A percentile compares a stretch with the other conserved stretches of the same genome.
Conservation (phyloP, 23 red algal species). For the Agarophyton chilense region DNA sequence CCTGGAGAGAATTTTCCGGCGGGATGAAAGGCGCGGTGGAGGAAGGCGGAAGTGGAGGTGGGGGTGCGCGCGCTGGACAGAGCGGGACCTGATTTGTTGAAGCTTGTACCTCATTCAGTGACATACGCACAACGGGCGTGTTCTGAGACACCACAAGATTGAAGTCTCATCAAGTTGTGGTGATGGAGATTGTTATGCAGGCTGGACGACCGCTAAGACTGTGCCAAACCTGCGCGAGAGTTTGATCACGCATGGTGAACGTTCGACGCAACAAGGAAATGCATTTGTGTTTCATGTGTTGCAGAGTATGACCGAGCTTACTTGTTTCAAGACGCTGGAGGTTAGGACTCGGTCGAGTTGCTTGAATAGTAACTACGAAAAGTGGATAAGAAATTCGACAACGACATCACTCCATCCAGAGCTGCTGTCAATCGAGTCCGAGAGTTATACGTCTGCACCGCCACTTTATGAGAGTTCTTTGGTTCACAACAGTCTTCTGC, state of each 20-base stretch:
- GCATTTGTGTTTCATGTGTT: constrained; percentile 21
- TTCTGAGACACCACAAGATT: not conserved
- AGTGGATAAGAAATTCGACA: constrained; percentile 28
- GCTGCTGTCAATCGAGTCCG: constrained; percentile 62
- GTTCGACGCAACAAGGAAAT: not conserved
- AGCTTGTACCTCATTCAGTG: not conserved
- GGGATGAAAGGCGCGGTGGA: too few relatives aligned
- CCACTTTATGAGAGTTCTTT: not conserved
- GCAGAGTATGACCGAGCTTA: constrained; percentile 24
- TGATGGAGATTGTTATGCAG: constrained; percentile 30
- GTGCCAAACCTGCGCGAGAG: not conserved
- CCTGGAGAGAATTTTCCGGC: too few relatives aligned
- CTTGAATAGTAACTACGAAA: not conserved
- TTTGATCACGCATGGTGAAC: constrained; percentile 6
- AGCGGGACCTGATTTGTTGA: not conserved
- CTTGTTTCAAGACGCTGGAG: constrained; percentile 54
- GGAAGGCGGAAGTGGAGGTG: not conserved
- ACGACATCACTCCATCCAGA: not conserved
- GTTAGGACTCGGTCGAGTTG: constrained; percentile 26
- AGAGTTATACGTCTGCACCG: constrained; percentile 2
- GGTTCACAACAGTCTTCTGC: constrained; percentile 40
- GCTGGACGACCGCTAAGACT: constrained; percentile 4
- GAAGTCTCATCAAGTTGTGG: not conserved
- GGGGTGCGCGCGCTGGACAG: constrained; percentile 19
- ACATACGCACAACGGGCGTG: not conserved